Conservation (phyloP, 768 basidiomycete genomes). For the Polyporus arcularius region DNA sequence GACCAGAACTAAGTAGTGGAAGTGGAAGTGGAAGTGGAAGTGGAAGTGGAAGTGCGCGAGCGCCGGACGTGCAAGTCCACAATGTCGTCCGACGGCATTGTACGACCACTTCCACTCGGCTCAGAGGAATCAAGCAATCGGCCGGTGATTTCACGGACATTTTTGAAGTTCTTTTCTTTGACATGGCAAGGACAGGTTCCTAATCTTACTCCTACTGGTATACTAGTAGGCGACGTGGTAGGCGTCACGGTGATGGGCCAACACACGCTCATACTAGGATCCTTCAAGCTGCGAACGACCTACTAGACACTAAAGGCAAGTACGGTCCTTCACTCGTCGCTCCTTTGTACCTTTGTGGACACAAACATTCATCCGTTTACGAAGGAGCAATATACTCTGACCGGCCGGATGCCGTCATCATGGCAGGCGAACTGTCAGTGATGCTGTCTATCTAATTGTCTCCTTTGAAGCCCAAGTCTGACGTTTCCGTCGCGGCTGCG, state of each 20-base stretch:
- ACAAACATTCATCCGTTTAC: background rate
- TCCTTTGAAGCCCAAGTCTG: background rate
- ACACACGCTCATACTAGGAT: conserved; percentile 30
- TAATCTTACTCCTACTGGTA: conserved; percentile 1
- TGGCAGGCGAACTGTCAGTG: conserved; percentile 36
- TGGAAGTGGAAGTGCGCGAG: no score
- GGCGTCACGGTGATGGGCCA: conserved; percentile 29
- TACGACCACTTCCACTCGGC: no score
- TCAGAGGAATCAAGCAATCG: no score
- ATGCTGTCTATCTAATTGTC: background rate
- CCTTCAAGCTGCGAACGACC: conserved; percentile 29
- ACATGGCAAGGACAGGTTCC: background rate
- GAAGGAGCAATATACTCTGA: conserved; percentile 37
- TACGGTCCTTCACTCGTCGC: background rate
- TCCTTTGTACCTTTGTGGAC: background rate
- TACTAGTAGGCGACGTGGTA: conserved; percentile 28
- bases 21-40: no score
- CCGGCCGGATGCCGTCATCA: conserved; percentile 32
- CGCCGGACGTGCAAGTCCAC: no score
- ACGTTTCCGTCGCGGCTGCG: no score
- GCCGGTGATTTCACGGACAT: no score
- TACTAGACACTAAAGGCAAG: conserved; percentile 31
- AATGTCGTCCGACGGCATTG: no score
- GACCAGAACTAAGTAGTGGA: no score
- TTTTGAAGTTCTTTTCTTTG: background rate